Evolutionary conservation across 768 basidiomycete genomes (phyloP).

Genomic region (Mycena capillaripes): DNA sequence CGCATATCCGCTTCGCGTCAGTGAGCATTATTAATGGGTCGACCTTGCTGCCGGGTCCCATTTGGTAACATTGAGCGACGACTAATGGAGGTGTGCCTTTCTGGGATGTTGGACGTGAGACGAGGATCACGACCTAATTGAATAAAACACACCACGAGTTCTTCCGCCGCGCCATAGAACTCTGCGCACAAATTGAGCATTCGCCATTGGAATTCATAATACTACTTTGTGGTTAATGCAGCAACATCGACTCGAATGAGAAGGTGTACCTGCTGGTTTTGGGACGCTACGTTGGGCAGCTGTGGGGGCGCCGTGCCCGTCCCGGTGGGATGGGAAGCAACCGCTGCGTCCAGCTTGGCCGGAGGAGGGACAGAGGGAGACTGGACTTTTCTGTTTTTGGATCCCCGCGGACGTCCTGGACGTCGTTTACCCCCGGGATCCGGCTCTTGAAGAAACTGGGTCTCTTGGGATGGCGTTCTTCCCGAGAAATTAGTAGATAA

Average conservation of each 20-base stretch:
- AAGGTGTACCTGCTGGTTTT: slow-evolving; percentile 31
- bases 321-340: slow-evolving; percentile 14
- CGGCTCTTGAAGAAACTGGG: slow-evolving; percentile 47
- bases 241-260: background rate
- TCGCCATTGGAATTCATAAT: slow-evolving; percentile 91
- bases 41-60: slow-evolving; percentile 76
- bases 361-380: slow-evolving; percentile 6
- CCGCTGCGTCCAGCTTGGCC: slow-evolving; percentile 20
- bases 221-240: slow-evolving; percentile 41
- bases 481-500: background rate
- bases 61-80: slow-evolving; percentile 85
- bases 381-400: slow-evolving; percentile 76
- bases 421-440: slow-evolving; percentile 69
- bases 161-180: slow-evolving; percentile 89
- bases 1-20: slow-evolving; percentile 85
- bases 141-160: slow-evolving; percentile 75
- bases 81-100: slow-evolving; percentile 78
- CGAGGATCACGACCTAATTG: slow-evolving; percentile 26
- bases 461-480: slow-evolving; percentile 18
- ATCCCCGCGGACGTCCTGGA: slow-evolving; percentile 85
- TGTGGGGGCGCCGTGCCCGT: slow-evolving; percentile 51
- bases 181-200: slow-evolving; percentile 86
- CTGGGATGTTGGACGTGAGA: slow-evolving; percentile 44
- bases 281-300: slow-evolving; percentile 52
- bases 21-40: slow-evolving; percentile 81